phyloP scores from a whole-genome alignment of 805 yeast genomes.

The Groenewaldozyma salmanticensis region DNA sequence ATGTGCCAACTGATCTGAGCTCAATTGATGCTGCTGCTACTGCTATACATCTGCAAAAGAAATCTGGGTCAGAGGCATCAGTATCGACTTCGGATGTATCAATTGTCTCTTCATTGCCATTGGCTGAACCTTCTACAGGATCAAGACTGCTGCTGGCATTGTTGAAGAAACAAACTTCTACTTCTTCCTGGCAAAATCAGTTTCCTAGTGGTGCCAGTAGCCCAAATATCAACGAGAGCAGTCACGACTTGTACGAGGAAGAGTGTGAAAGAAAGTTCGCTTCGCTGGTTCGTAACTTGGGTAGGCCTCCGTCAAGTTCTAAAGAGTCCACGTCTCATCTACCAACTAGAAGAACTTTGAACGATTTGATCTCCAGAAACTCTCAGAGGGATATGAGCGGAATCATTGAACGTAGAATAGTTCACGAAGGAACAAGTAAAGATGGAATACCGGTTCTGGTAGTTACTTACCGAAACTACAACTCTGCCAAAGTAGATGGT shows the following conservation, averaged over 20 bases:
- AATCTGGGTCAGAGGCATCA: too few relatives aligned
- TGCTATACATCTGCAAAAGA: background rate
- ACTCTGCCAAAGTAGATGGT: slow-evolving; percentile 29
- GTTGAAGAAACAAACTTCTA: background rate
- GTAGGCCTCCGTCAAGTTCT: slow-evolving; percentile 11
- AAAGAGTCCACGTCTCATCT: background rate
- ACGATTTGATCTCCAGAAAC: slow-evolving; percentile 66
- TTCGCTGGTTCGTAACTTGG: slow-evolving; percentile 11
- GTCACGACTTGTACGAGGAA: slow-evolving; percentile 5
- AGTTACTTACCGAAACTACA: slow-evolving; percentile 33
- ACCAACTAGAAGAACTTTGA: slow-evolving; percentile 1
- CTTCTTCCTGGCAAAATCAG: background rate
- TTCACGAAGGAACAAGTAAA: slow-evolving; percentile 54
- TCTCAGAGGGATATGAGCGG: slow-evolving; percentile 43
- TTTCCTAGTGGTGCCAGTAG: background rate
- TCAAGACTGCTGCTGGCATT: background rate
- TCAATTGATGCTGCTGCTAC: background rate
- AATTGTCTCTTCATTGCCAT: background rate
- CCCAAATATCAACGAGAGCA: background rate
- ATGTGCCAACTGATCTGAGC: too few relatives aligned
- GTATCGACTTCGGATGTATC: background rate
- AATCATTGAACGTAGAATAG: slow-evolving; percentile 36
- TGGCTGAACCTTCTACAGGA: too few relatives aligned
- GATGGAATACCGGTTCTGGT: slow-evolving; percentile 69
- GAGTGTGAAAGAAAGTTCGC: slow-evolving; percentile 9